Conservation (phyloP, 2,329 filamentous ascomycete species). For the Amphichorda felina region DNA sequence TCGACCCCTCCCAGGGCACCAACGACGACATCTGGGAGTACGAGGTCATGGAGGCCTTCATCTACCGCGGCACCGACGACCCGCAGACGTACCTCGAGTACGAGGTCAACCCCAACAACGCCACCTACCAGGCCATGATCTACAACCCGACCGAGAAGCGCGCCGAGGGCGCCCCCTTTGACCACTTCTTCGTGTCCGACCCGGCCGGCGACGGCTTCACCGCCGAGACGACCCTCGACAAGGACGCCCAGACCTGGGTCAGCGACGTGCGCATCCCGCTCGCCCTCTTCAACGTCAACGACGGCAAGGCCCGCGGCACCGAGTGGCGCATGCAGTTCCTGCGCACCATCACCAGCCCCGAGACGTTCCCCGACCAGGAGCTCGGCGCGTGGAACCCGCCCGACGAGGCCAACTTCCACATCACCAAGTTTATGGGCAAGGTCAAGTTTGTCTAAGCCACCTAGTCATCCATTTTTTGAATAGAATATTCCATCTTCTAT, state of each 20-base stretch:
- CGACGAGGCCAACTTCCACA: conserved; percentile 33
- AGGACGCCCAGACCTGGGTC: conserved; percentile 21
- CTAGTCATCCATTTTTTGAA: too few species aligned
- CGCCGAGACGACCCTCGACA: conserved; percentile 26
- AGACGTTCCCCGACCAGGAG: conserved; percentile 28
- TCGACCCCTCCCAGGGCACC: conserved; percentile 25
- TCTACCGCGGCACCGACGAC: conserved; percentile 30
- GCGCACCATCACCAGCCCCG: conserved; percentile 28
- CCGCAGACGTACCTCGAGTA: conserved; percentile 38
- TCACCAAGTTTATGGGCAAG: conserved; percentile 31
- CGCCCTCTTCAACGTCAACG: conserved; percentile 36
- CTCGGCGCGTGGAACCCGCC: conserved; percentile 34
- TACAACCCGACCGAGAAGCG: conserved; percentile 37
- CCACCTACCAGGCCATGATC: conserved; percentile 37
- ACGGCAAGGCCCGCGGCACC: conserved; percentile 26
- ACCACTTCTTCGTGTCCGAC: conserved; percentile 27
- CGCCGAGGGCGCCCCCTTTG: conserved; percentile 25
- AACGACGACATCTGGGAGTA: conserved; percentile 36
- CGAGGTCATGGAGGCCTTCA: conserved; percentile 38
- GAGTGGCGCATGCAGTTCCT: conserved; percentile 42
- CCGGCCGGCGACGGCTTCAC: conserved; percentile 27
- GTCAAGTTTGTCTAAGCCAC: conserved; percentile 22
- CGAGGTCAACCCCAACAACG: conserved; percentile 37
- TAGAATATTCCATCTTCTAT: too few species aligned
- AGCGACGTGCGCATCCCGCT: conserved; percentile 29